A percentile compares a stretch with the other conserved stretches of the same genome.
These are phyloP conservation scores for Arabidopsis suecica DNA, from an alignment of 345 rosid species.

Conservation along the genomic window DNA sequence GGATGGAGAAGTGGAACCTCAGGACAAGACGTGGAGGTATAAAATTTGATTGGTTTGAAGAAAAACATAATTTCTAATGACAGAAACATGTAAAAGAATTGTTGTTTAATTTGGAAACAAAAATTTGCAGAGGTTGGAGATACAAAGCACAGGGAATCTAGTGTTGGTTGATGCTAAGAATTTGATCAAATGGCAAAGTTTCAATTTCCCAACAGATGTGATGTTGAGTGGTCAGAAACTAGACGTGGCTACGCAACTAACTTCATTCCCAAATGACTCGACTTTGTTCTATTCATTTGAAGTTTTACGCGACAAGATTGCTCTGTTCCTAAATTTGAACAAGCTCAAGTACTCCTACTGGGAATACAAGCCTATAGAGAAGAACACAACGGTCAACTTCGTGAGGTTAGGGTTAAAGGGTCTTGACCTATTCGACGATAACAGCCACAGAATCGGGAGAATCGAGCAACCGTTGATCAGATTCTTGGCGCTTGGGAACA, in stretches of 20 bases:
- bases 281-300: slow-evolving; percentile 69
- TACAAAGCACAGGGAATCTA: slow-evolving; percentile 70
- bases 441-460: slow-evolving; percentile 63
- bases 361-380: slow-evolving; percentile 74
- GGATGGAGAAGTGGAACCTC: slow-evolving; percentile 90
- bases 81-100: background rate
- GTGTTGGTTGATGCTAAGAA: slow-evolving; percentile 63
- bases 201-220: slow-evolving; percentile 89
- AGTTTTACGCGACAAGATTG: slow-evolving; percentile 63
- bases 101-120: slow-evolving; percentile 1
- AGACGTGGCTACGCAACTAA: slow-evolving; percentile 78
- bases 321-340: slow-evolving; percentile 65
- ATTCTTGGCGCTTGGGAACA: slow-evolving; percentile 72
- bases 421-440: slow-evolving; percentile 63
- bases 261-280: slow-evolving; percentile 74
- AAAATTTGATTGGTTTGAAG: background rate
- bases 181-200: slow-evolving; percentile 89
- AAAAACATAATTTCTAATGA: background rate
- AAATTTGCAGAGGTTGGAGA: slow-evolving; percentile 69
- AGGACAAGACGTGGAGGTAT: slow-evolving; percentile 92
- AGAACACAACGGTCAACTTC: slow-evolving; percentile 63
- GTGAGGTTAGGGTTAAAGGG: slow-evolving; percentile 59
- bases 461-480: slow-evolving; percentile 57
- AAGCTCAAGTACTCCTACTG: slow-evolving; percentile 80
- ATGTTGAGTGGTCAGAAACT: slow-evolving; percentile 84